phyloP scores from a whole-genome alignment of 1,284 basidiomycete species.

The Cerrena zonata region DNA sequence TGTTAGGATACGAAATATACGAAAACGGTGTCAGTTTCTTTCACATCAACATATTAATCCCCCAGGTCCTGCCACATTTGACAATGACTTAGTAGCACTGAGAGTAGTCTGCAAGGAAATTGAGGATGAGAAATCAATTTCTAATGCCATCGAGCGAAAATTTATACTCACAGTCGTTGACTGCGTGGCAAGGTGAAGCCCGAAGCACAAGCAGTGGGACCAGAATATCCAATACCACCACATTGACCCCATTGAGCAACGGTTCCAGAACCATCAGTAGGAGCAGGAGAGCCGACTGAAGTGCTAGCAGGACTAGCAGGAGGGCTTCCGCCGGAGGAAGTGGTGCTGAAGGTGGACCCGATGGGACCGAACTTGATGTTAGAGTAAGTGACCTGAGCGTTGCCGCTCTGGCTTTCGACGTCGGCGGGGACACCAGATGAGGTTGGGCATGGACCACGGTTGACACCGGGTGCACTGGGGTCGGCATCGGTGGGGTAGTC shows the following conservation, averaged over 20 bases:
- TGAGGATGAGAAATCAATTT: neutral
- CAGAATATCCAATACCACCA: slow-evolving; percentile 15
- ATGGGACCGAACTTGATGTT: slow-evolving; percentile 49
- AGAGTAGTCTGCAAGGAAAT: slow-evolving; percentile 12
- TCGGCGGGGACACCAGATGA: slow-evolving; percentile 41
- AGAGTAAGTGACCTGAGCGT: slow-evolving; percentile 43
- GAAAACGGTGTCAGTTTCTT: no score
- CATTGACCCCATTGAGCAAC: no score
- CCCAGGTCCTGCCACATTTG: no score
- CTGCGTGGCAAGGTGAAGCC: slow-evolving; percentile 14
- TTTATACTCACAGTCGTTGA: slow-evolving; percentile 13
- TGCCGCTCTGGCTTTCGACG: slow-evolving; percentile 37
- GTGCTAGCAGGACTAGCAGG: no score
- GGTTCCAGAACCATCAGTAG: no score
- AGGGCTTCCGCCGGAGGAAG: slow-evolving; percentile 1
- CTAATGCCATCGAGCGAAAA: neutral
- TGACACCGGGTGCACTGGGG: slow-evolving; percentile 40
- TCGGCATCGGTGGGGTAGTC: slow-evolving; percentile 45
- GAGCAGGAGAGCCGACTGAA: no score
- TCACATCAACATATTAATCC: no score
- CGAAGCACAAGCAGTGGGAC: slow-evolving; percentile 12
- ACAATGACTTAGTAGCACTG: slow-evolving; percentile 18
- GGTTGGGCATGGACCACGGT: slow-evolving; percentile 49
- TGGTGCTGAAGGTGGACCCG: slow-evolving; percentile 37
- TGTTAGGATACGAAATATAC: no score